A percentile compares a stretch with the other conserved stretches of the same genome.
phyloP scores from a whole-genome alignment of 345 rosid species.

The Pseudoturritis turrita region DNA sequence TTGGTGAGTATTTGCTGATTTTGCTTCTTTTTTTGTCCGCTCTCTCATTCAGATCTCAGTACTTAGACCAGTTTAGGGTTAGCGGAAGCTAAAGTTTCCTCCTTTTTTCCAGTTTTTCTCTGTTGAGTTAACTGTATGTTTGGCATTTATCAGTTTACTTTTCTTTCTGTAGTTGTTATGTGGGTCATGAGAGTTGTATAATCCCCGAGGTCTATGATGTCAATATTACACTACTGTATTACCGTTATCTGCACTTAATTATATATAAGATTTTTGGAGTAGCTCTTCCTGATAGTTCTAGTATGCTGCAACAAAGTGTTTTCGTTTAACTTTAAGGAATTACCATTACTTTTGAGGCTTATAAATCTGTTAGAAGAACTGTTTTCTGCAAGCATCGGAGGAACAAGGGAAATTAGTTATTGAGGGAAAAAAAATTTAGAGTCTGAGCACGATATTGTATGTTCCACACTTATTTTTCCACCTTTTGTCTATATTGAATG shows the following conservation, averaged over 20 bases:
- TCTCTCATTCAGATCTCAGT: neutral
- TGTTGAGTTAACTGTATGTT: neutral
- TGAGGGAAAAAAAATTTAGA: neutral
- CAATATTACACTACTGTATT: neutral
- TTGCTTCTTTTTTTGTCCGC: neutral
- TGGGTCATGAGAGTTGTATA: neutral
- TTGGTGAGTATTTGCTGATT: conserved; percentile 53
- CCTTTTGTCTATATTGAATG: too few relatives aligned
- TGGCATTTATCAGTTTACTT: neutral
- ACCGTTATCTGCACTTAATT: neutral
- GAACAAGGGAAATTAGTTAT: neutral
- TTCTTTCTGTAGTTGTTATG: neutral
- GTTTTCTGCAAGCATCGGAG: neutral
- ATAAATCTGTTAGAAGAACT: neutral
- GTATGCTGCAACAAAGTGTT: neutral
- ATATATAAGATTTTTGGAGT: neutral
- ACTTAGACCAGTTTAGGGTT: neutral
- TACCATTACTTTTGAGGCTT: neutral
- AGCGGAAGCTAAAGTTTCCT: neutral
- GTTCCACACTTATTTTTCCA: too few relatives aligned
- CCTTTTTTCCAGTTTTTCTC: neutral
- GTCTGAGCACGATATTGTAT: neutral
- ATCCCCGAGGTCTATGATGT: neutral
- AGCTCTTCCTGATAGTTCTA: neutral
- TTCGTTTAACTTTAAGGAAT: neutral